These are phyloP conservation scores for Pseudogymnoascus sp. DNA, from an alignment of 2,329 filamentous ascomycete species.

Conservation along the genomic window DNA sequence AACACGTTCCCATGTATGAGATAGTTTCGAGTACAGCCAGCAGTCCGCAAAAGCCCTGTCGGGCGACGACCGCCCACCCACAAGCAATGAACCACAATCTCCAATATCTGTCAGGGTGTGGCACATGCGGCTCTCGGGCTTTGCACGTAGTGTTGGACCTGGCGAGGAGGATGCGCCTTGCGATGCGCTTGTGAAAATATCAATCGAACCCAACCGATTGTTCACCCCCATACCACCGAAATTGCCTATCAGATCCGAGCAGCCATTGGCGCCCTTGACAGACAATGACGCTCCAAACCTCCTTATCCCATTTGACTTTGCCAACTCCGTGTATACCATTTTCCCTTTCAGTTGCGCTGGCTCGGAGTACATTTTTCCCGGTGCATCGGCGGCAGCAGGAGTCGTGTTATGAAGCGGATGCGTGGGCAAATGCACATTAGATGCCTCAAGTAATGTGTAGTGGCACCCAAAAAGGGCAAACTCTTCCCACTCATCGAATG, in stretches of 20 bases:
- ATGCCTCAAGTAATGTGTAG: conserved; percentile 70
- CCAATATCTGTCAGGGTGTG: conserved; percentile 65
- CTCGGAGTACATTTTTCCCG: neutral
- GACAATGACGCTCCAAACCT: conserved; percentile 53
- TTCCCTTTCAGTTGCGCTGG: neutral
- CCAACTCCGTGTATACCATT: conserved; percentile 31
- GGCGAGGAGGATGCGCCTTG: conserved; percentile 11
- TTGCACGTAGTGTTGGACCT: conserved; percentile 14
- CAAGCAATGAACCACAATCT: conserved; percentile 51
- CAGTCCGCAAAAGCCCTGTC: conserved; percentile 60
- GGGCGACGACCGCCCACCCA: conserved; percentile 74
- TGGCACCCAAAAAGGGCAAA: conserved; percentile 78
- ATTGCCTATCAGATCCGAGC: conserved; percentile 22
- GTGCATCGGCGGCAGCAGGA: neutral
- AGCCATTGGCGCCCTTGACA: conserved; percentile 31
- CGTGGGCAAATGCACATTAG: conserved; percentile 31
- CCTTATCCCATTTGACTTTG: conserved; percentile 39
- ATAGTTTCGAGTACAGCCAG: conserved; percentile 58
- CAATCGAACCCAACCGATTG: conserved; percentile 35
- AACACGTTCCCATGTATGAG: conserved; percentile 51
- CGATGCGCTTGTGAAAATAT: conserved; percentile 35
- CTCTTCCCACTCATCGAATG: conserved; percentile 96
- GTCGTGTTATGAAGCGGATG: conserved; percentile 8
- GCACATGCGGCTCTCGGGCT: conserved; percentile 53
- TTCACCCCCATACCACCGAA: conserved; percentile 31